Evolutionary conservation across 2,329 filamentous ascomycete species (phyloP).

Genomic region (Arthrobotrys sphaeroides): DNA sequence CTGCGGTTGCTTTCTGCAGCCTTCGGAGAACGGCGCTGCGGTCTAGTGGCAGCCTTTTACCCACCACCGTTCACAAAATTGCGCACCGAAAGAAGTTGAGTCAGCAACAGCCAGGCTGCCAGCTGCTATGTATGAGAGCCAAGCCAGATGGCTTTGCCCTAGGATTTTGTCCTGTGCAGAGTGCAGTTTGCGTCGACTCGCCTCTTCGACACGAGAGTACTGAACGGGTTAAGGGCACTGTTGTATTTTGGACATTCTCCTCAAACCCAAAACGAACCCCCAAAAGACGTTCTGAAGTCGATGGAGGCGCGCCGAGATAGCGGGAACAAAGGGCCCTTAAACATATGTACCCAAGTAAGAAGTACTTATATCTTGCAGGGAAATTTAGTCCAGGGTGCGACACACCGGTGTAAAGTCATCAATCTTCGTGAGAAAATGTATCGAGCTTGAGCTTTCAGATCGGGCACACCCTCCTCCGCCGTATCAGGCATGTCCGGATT

Average conservation of each 20-base stretch:
- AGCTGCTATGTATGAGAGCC: not conserved
- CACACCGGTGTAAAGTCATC: not conserved
- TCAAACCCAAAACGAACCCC: slow-evolving; percentile 13
- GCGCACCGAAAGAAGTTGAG: not conserved
- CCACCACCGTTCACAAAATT: slow-evolving; percentile 20
- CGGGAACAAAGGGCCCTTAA: slow-evolving; percentile 28
- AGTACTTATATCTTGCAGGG: not conserved
- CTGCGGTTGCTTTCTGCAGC: slow-evolving; percentile 42
- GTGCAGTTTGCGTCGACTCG: not conserved
- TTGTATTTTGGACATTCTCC: slow-evolving; percentile 6
- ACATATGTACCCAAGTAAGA: not conserved
- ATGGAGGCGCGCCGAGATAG: slow-evolving; percentile 18
- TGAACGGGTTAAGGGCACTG: not conserved
- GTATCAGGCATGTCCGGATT: not conserved
- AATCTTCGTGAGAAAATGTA: not conserved
- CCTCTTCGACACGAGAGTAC: not conserved
- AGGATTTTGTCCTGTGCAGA: too few relatives aligned
- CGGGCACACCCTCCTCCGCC: too few relatives aligned
- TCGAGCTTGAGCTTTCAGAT: too few relatives aligned
- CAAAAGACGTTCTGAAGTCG: not conserved
- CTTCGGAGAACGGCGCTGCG: slow-evolving; percentile 52
- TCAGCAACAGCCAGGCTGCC: not conserved
- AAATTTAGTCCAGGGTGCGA: not conserved
- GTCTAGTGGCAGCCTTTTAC: slow-evolving; percentile 24
- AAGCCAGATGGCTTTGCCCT: not conserved